Base-by-base conservation (phyloP, 352 stramenopile species). In the Pythium grandisporangium region DNA sequence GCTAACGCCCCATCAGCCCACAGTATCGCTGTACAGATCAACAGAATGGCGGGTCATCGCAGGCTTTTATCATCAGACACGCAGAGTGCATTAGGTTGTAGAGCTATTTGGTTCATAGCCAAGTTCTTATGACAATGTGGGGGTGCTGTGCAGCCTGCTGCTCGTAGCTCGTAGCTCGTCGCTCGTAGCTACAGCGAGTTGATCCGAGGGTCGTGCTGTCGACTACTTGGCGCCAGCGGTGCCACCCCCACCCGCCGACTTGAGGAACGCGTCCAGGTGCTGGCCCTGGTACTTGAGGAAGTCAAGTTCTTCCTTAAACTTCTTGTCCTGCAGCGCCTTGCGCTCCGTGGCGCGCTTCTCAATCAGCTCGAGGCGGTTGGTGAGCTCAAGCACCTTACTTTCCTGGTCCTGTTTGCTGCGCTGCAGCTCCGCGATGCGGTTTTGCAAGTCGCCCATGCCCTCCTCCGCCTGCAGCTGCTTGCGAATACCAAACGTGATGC, bases 201-300 rank as follows among this genome's bases (percentile, higher is more conserved):
- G 20, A 19, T 8, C 13, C 24, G 2, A n/a, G 23, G 21, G 5
- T 43, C 17, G 5, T 45, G 26, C 25, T 52, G 53, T 24, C 52
- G 61, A 22, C 29, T 39, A 40, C 53, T 57, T 42, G 41, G 16
- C 30, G 26, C 41, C 42, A 30, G 27, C 34, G 22, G 51, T 63
- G 16, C 48, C 61, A n/a, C 75, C 61, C 12, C 74, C 72, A 25
- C 77, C 76, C 7, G 79, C 76, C 6, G 78, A 87, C 58, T 96
- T 96, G 37, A 97, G 72, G 56, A 97, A 98, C 8, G 82, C 77
- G 43, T 98, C 92, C n/a, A 97, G 66, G 53, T 98, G 88, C 57
- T 97, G 86, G 25, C 84, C 83, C 57, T 97, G 88, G 65, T 98
- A 96, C 61, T 96, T 97, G 40, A 98, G 72, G 46, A 97, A 97